A percentile compares a stretch with the other conserved stretches of the same genome.
phyloP scores from a whole-genome alignment of 148 eudicot species.

The Suaeda aralocaspica region DNA sequence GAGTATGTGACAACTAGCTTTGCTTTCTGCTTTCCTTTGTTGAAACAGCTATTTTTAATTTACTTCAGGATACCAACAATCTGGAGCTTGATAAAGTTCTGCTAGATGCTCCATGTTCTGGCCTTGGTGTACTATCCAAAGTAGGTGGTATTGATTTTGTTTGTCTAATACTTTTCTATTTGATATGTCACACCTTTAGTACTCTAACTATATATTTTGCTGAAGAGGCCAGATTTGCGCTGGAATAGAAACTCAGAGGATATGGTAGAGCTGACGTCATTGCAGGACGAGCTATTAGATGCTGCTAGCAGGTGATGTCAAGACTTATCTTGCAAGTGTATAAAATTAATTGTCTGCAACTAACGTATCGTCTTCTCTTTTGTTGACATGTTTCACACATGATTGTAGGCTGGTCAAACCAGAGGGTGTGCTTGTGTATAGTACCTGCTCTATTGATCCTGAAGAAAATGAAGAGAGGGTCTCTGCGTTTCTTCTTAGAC shows the following conservation, averaged over 20 bases:
- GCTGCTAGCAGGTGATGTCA: constrained; percentile 71
- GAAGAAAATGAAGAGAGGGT: constrained; percentile 93
- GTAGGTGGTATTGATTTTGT: constrained; percentile 28
- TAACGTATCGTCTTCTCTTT: not conserved
- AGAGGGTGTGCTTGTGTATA: constrained; percentile 81
- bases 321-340: constrained; percentile 11
- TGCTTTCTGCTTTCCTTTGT: constrained; percentile 16
- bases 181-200: not conserved
- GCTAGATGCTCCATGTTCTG: constrained; percentile 96
- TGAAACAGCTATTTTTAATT: constrained; percentile 4
- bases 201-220: constrained; percentile 1
- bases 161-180: not conserved
- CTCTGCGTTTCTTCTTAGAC: constrained; percentile 70
- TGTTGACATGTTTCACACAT: not conserved
- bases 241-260: constrained; percentile 93
- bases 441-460: constrained; percentile 93
- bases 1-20: no score
- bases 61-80: constrained; percentile 36
- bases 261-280: constrained; percentile 73
- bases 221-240: constrained; percentile 88
- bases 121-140: constrained; percentile 94
- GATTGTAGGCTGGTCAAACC: constrained; percentile 67
- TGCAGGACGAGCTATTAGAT: constrained; percentile 87
- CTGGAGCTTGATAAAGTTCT: constrained; percentile 65
- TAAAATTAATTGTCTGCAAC: not conserved